Evolutionary conservation across 345 rosid species (phyloP).

Genomic region (Lepidium sativum): DNA sequence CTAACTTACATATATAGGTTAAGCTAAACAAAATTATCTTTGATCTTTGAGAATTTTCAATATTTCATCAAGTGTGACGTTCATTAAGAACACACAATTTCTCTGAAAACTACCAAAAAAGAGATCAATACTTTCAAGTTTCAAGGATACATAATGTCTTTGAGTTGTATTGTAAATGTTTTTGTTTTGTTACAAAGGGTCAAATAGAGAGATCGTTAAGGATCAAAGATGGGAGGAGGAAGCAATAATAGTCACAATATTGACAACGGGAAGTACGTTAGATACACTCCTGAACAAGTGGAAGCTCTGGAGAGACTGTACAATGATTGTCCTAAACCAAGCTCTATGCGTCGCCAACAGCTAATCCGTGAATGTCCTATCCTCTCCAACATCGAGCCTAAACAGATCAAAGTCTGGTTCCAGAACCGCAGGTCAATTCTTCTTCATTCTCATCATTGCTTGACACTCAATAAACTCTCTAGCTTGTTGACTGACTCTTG

Average conservation of each 20-base stretch:
- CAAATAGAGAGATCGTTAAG: conserved; percentile 3
- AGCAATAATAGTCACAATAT: conserved; percentile 61
- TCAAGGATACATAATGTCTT: not conserved
- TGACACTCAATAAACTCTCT: conserved; percentile 21
- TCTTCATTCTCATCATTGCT: not conserved
- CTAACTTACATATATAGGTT: not conserved
- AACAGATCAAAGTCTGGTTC: conserved; percentile 99
- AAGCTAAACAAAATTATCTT: not conserved
- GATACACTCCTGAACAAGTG: conserved; percentile 97
- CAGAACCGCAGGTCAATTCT: conserved; percentile 81
- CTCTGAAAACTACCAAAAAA: not conserved
- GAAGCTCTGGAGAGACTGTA: conserved; percentile 98
- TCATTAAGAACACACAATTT: not conserved
- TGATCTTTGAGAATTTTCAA: not conserved
- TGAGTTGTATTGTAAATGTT: not conserved
- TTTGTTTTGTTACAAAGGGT: not conserved
- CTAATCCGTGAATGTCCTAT: conserved; percentile 94
- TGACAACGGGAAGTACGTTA: conserved; percentile 82
- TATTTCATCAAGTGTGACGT: conserved; percentile 11
- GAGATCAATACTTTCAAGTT: not conserved
- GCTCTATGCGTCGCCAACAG: conserved; percentile 92
- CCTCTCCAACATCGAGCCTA: conserved; percentile 88
- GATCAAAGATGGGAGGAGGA: conserved; percentile 38
- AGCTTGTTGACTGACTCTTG: conserved; percentile 1
- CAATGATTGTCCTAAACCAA: conserved; percentile 96